These are phyloP conservation scores for Mycena maculata DNA, from an alignment of 768 basidiomycete genomes.

Conservation along the genomic window DNA sequence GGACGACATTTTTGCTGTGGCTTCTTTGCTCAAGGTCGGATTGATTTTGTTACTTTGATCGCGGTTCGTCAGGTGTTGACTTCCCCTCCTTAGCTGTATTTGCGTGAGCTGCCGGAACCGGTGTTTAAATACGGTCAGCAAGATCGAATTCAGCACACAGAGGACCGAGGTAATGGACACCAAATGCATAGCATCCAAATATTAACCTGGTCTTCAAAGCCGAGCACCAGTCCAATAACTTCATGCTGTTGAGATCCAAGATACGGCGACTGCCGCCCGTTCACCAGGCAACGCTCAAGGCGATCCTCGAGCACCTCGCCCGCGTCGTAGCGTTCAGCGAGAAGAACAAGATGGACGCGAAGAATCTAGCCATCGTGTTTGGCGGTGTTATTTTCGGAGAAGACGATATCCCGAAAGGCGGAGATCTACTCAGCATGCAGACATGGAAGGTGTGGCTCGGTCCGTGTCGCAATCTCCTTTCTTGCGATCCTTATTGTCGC, in stretches of 20 bases:
- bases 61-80: background rate
- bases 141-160: constrained; percentile 85
- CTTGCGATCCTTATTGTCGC: constrained; percentile 1
- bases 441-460: constrained; percentile 76
- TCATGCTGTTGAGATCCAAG: constrained; percentile 85
- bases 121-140: constrained; percentile 84
- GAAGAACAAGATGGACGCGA: constrained; percentile 94
- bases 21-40: constrained; percentile 85
- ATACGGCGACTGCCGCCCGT: constrained; percentile 85
- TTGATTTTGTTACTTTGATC: constrained; percentile 10
- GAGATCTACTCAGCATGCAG: constrained; percentile 80
- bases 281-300: constrained; percentile 86
- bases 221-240: constrained; percentile 76
- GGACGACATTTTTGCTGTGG: constrained; percentile 87
- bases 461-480: background rate
- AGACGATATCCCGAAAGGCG: constrained; percentile 85
- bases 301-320: constrained; percentile 84
- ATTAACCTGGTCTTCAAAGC: constrained; percentile 52
- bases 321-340: constrained; percentile 73
- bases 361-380: constrained; percentile 93
- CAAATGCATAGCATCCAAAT: too few relatives aligned
- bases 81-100: constrained; percentile 64
- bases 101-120: constrained; percentile 91
- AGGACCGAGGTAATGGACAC: constrained; percentile 68
- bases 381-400: constrained; percentile 91